A percentile compares a stretch with the other conserved stretches of the same genome.
These are phyloP conservation scores for Arthrobotrys pseudoclavata DNA, from an alignment of 2,329 filamentous ascomycete genomes.

Conservation along the genomic window DNA sequence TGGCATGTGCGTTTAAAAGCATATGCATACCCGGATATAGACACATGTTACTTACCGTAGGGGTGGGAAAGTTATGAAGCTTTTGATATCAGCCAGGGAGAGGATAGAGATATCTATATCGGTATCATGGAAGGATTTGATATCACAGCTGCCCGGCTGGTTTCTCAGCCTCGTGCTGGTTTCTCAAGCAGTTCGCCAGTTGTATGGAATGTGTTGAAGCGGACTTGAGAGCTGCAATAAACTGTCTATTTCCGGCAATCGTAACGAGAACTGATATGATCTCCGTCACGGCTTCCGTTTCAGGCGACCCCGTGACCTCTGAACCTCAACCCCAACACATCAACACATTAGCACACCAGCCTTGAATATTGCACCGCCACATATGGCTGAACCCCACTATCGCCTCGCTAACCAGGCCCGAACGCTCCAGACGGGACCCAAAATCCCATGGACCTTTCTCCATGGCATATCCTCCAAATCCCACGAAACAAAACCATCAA, in stretches of 20 bases:
- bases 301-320: neutral
- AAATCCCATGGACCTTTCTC: neutral
- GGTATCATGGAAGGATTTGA: too few relatives aligned
- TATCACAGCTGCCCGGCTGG: too few relatives aligned
- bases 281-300: neutral
- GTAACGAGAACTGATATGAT: neutral
- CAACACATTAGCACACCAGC: slow-evolving; percentile 11
- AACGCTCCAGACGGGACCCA: neutral
- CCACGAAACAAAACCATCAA: slow-evolving; percentile 6
- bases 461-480: slow-evolving; percentile 10
- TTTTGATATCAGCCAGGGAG: neutral
- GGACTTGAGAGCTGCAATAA: neutral
- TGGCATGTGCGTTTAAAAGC: slow-evolving; percentile 15
- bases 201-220: neutral
- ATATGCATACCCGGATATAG: slow-evolving; percentile 5
- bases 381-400: slow-evolving; percentile 1
- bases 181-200: too few relatives aligned
- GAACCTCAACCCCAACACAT: neutral
- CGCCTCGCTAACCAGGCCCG: slow-evolving; percentile 14
- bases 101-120: neutral
- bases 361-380: neutral
- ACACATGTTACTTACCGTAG: too few relatives aligned
- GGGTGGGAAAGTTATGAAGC: neutral
- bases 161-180: too few relatives aligned
- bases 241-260: neutral